Percentiles rank a stretch among this genome's conserved stretches.
phyloP scores from a whole-genome alignment of 495 filamentous ascomycete species.

The Apiosordaria backusii region DNA sequence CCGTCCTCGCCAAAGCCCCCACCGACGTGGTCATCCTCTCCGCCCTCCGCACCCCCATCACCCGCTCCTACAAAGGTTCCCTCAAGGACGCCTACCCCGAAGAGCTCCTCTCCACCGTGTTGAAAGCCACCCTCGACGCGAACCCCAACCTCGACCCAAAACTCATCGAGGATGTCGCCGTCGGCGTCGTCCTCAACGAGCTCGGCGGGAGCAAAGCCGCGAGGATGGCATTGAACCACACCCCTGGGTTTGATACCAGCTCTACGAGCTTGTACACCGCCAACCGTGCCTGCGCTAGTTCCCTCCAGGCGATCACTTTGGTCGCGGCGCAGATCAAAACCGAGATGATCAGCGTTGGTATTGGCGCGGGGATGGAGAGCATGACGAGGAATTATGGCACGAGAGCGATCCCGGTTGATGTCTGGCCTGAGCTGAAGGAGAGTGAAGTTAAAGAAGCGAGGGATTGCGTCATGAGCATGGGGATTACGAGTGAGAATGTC shows the following conservation, averaged over 20 bases:
- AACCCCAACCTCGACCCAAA: slow-evolving; percentile 72
- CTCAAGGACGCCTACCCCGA: slow-evolving; percentile 90
- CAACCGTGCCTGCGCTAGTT: slow-evolving; percentile 81
- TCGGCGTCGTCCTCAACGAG: slow-evolving; percentile 85
- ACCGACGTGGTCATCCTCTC: slow-evolving; percentile 86
- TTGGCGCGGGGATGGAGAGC: slow-evolving; percentile 88
- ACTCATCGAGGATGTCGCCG: slow-evolving; percentile 71
- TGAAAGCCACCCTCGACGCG: slow-evolving; percentile 72
- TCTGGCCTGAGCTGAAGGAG: slow-evolving; percentile 71
- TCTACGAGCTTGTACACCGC: slow-evolving; percentile 73
- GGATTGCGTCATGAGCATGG: slow-evolving; percentile 94
- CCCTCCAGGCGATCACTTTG: slow-evolving; percentile 67
- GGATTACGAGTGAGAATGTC: slow-evolving; percentile 88
- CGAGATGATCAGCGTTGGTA: slow-evolving; percentile 70
- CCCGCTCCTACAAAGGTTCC: slow-evolving; percentile 74
- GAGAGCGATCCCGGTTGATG: slow-evolving; percentile 72
- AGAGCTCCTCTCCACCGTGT: slow-evolving; percentile 77
- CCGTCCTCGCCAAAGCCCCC: slow-evolving; percentile 76
- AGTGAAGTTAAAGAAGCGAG: slow-evolving; percentile 62
- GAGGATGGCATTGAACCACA: slow-evolving; percentile 83
- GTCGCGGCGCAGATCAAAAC: slow-evolving; percentile 68
- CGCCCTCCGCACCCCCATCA: slow-evolving; percentile 79
- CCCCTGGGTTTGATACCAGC: slow-evolving; percentile 61
- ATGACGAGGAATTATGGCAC: slow-evolving; percentile 89
- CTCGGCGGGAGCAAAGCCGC: slow-evolving; percentile 89